Evolutionary conservation across 768 basidiomycete species (phyloP).

Genomic region (Lyophyllum decastes): DNA sequence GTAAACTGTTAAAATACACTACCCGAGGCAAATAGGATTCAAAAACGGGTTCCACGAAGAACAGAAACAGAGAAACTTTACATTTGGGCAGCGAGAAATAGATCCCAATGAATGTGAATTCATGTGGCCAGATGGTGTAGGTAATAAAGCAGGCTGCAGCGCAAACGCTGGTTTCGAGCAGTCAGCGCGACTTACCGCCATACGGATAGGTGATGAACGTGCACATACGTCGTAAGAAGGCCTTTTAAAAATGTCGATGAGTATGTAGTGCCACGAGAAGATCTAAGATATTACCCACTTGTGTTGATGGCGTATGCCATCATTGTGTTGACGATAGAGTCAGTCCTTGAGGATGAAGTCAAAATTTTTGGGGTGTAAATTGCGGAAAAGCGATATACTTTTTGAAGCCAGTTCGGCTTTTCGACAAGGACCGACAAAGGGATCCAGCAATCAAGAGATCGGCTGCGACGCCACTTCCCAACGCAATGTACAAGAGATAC

Average conservation of each 20-base stretch:
- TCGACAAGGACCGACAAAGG: constrained; percentile 32
- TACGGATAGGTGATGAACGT: neutral
- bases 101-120: constrained; percentile 46
- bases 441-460: constrained; percentile 40
- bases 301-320: constrained; percentile 54
- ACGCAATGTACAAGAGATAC: constrained; percentile 32
- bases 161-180: constrained; percentile 20
- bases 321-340: constrained; percentile 43
- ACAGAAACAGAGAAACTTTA: constrained; percentile 24
- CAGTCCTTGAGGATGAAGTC: constrained; percentile 31
- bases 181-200: neutral
- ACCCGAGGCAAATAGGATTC: neutral
- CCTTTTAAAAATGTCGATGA: constrained; percentile 16
- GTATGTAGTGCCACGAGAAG: neutral
- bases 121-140: constrained; percentile 42
- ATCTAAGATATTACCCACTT: constrained; percentile 28
- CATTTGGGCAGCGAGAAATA: constrained; percentile 48
- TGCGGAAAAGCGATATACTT: constrained; percentile 17
- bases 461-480: constrained; percentile 37
- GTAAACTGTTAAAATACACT: constrained; percentile 36
- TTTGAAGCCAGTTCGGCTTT: constrained; percentile 29
- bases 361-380: neutral
- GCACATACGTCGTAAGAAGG: constrained; percentile 32
- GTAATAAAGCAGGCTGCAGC: constrained; percentile 31
- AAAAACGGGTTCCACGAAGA: neutral